Evolutionary conservation across 1,284 basidiomycete species (phyloP).

Genomic region (Austropuccinia psidii): DNA sequence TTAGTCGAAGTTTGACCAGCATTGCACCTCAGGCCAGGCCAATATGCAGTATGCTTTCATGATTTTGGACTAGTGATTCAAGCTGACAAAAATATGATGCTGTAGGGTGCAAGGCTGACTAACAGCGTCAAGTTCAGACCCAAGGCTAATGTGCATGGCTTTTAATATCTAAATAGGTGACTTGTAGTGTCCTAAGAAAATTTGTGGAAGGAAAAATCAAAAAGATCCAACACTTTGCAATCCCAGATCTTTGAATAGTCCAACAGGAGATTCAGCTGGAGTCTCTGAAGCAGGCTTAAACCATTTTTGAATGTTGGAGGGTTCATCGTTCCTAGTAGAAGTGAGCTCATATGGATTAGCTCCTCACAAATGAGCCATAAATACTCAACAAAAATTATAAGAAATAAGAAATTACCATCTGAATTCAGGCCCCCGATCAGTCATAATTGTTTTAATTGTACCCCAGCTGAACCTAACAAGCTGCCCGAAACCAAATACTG

Average conservation of each 20-base stretch:
- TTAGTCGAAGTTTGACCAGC: too few species aligned
- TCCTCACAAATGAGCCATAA: neutral
- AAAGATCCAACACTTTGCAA: conserved; percentile 59
- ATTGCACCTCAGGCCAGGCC: too few species aligned
- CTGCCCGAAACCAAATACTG: conserved; percentile 85
- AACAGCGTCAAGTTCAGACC: too few species aligned
- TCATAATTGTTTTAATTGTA: conserved; percentile 77
- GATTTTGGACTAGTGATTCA: too few species aligned
- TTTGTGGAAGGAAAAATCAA: too few species aligned
- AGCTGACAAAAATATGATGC: too few species aligned
- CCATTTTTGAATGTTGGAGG: conserved; percentile 63
- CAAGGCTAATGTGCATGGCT: too few species aligned
- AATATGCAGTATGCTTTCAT: too few species aligned
- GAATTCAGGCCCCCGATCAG: conserved; percentile 66
- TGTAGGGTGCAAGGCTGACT: too few species aligned
- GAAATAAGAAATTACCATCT: conserved; percentile 60
- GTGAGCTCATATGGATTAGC: neutral
- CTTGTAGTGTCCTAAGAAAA: too few species aligned
- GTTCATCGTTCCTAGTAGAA: conserved; percentile 67
- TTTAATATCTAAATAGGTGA: too few species aligned
- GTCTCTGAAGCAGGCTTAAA: conserved; percentile 60
- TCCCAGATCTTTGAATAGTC: conserved; percentile 63
- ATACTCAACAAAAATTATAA: neutral
- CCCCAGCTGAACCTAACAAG: conserved; percentile 93
- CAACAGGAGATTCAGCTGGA: conserved; percentile 52